Evolutionary conservation across 768 basidiomycete species (phyloP).

Genomic region (Coprinellus aureogranulatus): DNA sequence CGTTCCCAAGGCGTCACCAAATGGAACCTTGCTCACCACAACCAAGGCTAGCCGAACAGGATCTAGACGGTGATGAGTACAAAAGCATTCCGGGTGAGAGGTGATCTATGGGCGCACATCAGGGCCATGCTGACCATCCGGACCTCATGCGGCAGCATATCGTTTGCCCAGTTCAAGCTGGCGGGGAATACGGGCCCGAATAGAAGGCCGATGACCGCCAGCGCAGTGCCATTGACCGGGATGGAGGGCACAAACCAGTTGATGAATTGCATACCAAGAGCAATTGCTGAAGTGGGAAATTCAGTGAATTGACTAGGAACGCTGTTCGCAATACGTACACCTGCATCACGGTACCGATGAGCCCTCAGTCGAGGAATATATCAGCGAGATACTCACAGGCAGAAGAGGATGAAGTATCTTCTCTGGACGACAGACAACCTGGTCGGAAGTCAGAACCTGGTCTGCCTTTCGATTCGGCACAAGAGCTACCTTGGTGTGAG

Average conservation of each 20-base stretch:
- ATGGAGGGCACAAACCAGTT: constrained; percentile 51
- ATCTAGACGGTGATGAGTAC: not conserved
- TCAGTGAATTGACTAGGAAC: not conserved
- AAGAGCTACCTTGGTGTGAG: constrained; percentile 37
- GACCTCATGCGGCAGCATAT: constrained; percentile 45
- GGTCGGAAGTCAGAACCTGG: not conserved
- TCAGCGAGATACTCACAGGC: constrained; percentile 32
- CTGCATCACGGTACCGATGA: no score
- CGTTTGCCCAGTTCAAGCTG: constrained; percentile 43
- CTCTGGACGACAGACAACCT: constrained; percentile 44
- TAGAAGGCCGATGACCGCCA: constrained; percentile 44
- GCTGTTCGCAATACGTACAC: not conserved
- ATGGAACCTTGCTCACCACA: constrained; percentile 9
- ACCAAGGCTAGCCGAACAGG: constrained; percentile 11
- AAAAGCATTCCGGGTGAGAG: not conserved
- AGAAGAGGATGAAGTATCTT: constrained; percentile 42
- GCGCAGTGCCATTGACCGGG: constrained; percentile 43
- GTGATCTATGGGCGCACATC: constrained; percentile 38
- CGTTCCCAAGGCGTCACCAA: not conserved
- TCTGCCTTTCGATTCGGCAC: no score
- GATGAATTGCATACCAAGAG: constrained; percentile 47
- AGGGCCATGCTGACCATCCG: constrained; percentile 54
- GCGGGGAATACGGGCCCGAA: constrained; percentile 54
- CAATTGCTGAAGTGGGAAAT: constrained; percentile 29
- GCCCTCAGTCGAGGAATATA: no score